Percentiles rank a stretch among this genome's conserved stretches.
Evolutionary conservation across 1,284 basidiomycete genomes (phyloP).

Genomic region (Malassezia brasiliensis): DNA sequence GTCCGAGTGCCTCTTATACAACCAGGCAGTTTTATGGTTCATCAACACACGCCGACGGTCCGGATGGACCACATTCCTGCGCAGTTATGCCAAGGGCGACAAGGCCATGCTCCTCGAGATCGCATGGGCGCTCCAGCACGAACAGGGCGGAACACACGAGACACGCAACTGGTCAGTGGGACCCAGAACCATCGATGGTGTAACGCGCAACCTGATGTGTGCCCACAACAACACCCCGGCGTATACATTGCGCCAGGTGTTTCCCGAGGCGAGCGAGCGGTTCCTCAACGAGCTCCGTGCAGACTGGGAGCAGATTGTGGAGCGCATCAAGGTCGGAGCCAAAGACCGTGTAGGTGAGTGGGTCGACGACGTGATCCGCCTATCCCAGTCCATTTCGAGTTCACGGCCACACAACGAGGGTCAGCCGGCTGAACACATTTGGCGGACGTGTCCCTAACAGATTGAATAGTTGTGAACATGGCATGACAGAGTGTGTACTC

Average conservation of each 20-base stretch:
- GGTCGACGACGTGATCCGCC: conserved; percentile 19
- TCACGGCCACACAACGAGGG: not conserved
- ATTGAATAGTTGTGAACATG: too few species aligned
- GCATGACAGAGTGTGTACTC: too few species aligned
- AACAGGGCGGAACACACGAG: conserved; percentile 11
- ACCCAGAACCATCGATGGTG: not conserved
- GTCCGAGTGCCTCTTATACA: conserved; percentile 1
- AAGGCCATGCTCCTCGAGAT: conserved; percentile 21
- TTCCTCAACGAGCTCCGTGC: not conserved
- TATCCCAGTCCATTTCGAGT: not conserved
- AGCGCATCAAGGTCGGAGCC: conserved; percentile 26
- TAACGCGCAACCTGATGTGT: not conserved
- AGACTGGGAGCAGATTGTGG: conserved; percentile 26
- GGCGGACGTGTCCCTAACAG: not conserved
- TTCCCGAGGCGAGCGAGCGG: not conserved
- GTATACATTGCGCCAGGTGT: not conserved
- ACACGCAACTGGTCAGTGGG: conserved; percentile 13
- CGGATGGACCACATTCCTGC: conserved; percentile 36
- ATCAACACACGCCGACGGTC: conserved; percentile 44
- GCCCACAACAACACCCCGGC: not conserved
- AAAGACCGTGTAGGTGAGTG: conserved; percentile 33
- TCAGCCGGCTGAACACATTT: not conserved
- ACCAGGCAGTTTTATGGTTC: conserved; percentile 41
- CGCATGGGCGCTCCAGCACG: conserved; percentile 9
- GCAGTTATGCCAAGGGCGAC: conserved; percentile 26